Base-by-base conservation (phyloP, 306 rosid genomes). In the Citrullus amarus region DNA sequence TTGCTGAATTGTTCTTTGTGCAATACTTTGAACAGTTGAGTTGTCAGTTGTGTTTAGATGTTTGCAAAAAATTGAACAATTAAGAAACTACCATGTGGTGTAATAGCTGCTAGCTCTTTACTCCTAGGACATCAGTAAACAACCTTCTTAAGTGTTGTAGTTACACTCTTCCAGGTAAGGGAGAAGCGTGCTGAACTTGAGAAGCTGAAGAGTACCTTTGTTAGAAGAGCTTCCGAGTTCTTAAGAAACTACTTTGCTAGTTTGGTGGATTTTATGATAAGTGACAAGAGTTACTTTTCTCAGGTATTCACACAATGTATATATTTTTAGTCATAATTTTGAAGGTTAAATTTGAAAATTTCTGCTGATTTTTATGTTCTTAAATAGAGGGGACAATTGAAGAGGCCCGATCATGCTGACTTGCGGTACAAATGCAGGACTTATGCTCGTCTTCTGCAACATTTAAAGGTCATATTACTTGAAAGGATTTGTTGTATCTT, bases 381-480 rank as follows among this genome's bases (percentile, higher is more conserved):
- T 62, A 55, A 83, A 84, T 86, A 95, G 99, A 85, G 96, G 61
- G 99, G 99, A 82, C 97, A 92, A 83, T 86, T 95, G 84, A 95
- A 95, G 88, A 91, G 97, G 90, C 99, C 97, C 6, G 99, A 95
- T 88, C 99, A 91, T 86, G 90, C 97, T 88, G 97, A 91, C 81
- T 81, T 92, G 84, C 90, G 97, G 86, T 88, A 82, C 87, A 95
- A 88, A 88, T 95, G 97, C 87, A 86, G 93, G 92, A 91, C 93
- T 73, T 92, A 95, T 79, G 97, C 97, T 57, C 92, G 96, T 79
- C 92, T 95, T 84, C 74, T 95, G 84, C 96, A 88, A 81, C 92
- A 92, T 82, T 84, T 95, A 83, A 95, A 95, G 97, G 99, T 93
- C 53, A 71, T 68, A 75, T 30, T 72, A 55, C 67, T 32, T 3